Conservation (phyloP, 257 asterid species). For the Scutellaria minor region DNA sequence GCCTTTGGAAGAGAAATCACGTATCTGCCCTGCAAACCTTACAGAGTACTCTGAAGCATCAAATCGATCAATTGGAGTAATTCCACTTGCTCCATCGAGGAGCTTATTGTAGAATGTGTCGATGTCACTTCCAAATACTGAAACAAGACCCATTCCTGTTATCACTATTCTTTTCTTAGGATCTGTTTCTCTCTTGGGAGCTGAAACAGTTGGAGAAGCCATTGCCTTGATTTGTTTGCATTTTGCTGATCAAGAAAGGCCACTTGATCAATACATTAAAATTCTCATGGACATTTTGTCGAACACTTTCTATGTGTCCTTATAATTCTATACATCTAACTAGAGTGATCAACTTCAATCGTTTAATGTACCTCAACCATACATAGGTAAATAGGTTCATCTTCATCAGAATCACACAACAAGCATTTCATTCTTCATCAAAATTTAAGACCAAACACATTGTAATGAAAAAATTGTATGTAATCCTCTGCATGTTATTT, state of each 20-base stretch:
- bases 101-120: conserved; percentile 52
- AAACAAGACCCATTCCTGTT: conserved; percentile 60
- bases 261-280: conserved; percentile 5
- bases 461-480: not conserved
- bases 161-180: conserved; percentile 55
- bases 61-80: conserved; percentile 47
- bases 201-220: conserved; percentile 39
- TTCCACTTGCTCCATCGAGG: conserved; percentile 55
- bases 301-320: no score
- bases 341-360: no score
- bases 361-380: no score
- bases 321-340: no score
- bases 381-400: no score
- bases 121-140: conserved; percentile 53
- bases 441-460: not conserved
- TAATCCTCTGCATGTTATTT: no score
- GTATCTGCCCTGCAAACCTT: conserved; percentile 54
- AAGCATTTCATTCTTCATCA: not conserved
- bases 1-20: conserved; percentile 47
- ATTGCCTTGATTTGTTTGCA: conserved; percentile 30
- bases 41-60: conserved; percentile 49
- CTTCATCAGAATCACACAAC: not conserved
- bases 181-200: conserved; percentile 52
- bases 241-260: conserved; percentile 6
- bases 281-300: no score